phyloP scores from a whole-genome alignment of 371 early-diverging fungal genomes.

The Mucor saturninus region DNA sequence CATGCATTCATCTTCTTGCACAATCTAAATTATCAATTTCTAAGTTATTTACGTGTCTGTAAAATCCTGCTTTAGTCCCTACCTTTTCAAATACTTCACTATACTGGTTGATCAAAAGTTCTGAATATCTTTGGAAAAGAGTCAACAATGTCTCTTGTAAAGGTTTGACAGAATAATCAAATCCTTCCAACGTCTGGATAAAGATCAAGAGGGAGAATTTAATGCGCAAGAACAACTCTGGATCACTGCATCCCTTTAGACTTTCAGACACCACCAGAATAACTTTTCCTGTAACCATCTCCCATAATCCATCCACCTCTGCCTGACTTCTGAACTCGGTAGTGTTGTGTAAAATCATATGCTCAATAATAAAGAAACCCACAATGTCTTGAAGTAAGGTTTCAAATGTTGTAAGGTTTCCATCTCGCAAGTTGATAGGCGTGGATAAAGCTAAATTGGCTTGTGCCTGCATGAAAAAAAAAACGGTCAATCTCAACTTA shows the following conservation, averaged over 20 bases:
- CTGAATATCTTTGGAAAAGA: constrained; percentile 82
- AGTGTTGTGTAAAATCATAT: constrained; percentile 87
- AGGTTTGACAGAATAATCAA: constrained; percentile 56
- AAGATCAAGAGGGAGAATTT: constrained; percentile 80
- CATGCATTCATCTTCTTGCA: constrained; percentile 84
- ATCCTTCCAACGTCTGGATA: constrained; percentile 86
- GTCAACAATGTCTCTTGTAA: constrained; percentile 66
- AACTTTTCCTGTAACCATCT: constrained; percentile 80
- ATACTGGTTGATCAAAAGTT: constrained; percentile 75
- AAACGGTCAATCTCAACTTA: background rate
- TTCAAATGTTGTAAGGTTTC: constrained; percentile 73
- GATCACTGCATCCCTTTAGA: constrained; percentile 77
- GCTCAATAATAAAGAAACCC: constrained; percentile 96
- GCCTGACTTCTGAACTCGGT: constrained; percentile 88
- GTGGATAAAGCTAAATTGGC: constrained; percentile 72
- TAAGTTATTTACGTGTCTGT: background rate
- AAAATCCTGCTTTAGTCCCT: background rate
- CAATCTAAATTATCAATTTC: constrained; percentile 55
- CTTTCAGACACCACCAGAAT: constrained; percentile 79
- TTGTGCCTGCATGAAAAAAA: constrained; percentile 59
- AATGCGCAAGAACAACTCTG: constrained; percentile 78
- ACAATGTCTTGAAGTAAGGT: constrained; percentile 85
- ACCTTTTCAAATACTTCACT: constrained; percentile 76
- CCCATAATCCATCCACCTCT: constrained; percentile 91
- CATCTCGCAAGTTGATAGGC: constrained; percentile 66